Base-by-base conservation (phyloP, 257 asterid genomes). In the Ilex asprella region DNA sequence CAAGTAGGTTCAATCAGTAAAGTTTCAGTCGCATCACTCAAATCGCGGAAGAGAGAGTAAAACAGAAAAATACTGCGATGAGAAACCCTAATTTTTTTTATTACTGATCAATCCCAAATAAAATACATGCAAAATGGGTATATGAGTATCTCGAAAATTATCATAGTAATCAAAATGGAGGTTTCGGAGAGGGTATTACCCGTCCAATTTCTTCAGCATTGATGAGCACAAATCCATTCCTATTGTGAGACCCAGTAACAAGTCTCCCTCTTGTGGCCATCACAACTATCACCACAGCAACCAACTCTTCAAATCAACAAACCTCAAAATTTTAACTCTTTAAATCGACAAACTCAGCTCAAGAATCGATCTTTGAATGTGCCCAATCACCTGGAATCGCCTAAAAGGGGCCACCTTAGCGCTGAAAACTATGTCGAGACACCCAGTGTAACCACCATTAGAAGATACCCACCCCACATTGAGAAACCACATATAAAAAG, bases 251-350 rank as follows among this genome's bases (percentile, higher is more conserved):
- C 65, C 95, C 96, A 74, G 94, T 87, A 70, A 86, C 79, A 53
- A 89, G 94, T 74, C 94, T 82, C 7, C 96, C 95, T 21, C 95
- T 81, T 31, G 95, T 86, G 58, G 82, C 75, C 96, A 86, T 84
- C 78, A 73, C 81, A 85, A 83, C 84, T 67, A 44, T 29, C 73
- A 30, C 39, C 60, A 67, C 63, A 59, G 56, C 63, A 58, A 63
- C 76, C 35, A 71, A 72, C 53, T 61, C 67, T 53, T 66, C 61
- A 70, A 79, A 54, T 57, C 73, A 11, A 29, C 9, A 16, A 13
- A 46, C 14, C 39, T 39, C 39, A 44, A 57, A 47, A 60, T 31
- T 70, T 30, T 47, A 50, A 53, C 27, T 21, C 27, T 31, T 49
- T 8, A 53, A 64, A 49, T 10, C 63, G 32, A 52, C 67, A 55